Percentiles rank a stretch among this genome's conserved stretches.
These are phyloP conservation scores for Musa itinerans DNA, from an alignment of 176 grass and related monocot genomes.

Conservation along the genomic window DNA sequence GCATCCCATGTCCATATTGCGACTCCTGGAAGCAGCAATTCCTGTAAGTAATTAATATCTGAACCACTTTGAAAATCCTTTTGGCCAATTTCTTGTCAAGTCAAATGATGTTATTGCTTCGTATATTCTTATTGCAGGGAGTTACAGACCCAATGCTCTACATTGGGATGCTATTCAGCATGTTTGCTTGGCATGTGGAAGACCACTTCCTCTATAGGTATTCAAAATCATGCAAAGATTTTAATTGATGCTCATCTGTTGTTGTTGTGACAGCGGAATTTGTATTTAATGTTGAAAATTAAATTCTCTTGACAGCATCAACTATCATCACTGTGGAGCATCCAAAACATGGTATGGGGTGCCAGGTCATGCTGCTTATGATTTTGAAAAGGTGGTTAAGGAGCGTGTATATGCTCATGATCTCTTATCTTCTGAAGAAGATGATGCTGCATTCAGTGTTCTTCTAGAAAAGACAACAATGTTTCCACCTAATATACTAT, in stretches of 20 bases:
- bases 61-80: not conserved
- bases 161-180: conserved; percentile 96
- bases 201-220: conserved; percentile 98
- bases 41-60: conserved; percentile 40
- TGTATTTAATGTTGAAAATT: not conserved
- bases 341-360: conserved; percentile 95
- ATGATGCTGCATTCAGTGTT: conserved; percentile 87
- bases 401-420: conserved; percentile 70
- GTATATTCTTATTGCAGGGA: conserved; percentile 48
- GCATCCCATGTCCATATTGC: conserved; percentile 55
- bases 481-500: conserved; percentile 84
- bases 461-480: conserved; percentile 93
- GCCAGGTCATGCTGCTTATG: conserved; percentile 60
- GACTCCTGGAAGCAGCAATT: conserved; percentile 62
- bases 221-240: conserved; percentile 2
- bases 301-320: conserved; percentile 49
- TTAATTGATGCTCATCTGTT: conserved; percentile 2
- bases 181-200: conserved; percentile 99
- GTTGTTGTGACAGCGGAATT: not conserved
- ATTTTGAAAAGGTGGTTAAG: conserved; percentile 69
- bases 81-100: not conserved
- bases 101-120: conserved; percentile 8
- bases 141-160: conserved; percentile 99
- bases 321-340: conserved; percentile 94
- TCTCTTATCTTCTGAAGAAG: conserved; percentile 56